Percentiles rank a stretch among this genome's conserved stretches.
Conservation (phyloP, 805 yeast genomes). For the Myxozyma neotropica region DNA sequence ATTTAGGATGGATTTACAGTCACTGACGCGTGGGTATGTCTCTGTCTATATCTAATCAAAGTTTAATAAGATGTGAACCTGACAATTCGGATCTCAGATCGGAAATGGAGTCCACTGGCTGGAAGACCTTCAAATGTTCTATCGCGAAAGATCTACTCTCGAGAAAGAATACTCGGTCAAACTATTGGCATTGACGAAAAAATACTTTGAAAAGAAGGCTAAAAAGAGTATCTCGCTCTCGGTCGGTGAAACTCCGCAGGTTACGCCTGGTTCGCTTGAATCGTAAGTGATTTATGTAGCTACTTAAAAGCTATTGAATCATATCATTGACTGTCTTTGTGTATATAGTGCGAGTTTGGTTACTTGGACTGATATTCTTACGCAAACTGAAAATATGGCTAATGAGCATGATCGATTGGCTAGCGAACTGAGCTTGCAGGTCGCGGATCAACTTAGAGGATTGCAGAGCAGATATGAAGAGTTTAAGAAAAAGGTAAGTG, state of each 20-base stretch:
- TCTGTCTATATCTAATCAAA: too few relatives aligned
- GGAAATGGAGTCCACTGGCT: slow-evolving; percentile 73
- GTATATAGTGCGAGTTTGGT: slow-evolving; percentile 67
- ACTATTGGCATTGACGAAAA: slow-evolving; percentile 63
- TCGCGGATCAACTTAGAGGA: slow-evolving; percentile 62
- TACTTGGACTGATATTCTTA: slow-evolving; percentile 85
- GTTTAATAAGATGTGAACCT: background rate
- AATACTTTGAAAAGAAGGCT: slow-evolving; percentile 76
- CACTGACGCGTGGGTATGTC: slow-evolving; percentile 72
- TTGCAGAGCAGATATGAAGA: slow-evolving; percentile 57
- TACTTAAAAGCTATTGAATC: background rate
- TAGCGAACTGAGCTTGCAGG: slow-evolving; percentile 58
- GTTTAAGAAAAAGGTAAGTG: slow-evolving; percentile 46
- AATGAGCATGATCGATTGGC: slow-evolving; percentile 64
- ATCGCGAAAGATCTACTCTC: slow-evolving; percentile 75
- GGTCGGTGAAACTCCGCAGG: slow-evolving; percentile 88
- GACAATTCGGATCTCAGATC: slow-evolving; percentile 32
- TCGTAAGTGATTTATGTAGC: slow-evolving; percentile 15
- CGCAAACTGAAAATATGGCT: slow-evolving; percentile 80
- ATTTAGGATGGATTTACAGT: slow-evolving; percentile 70
- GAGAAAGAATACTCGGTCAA: slow-evolving; percentile 82
- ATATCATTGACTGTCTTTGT: background rate
- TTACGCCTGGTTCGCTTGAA: slow-evolving; percentile 95
- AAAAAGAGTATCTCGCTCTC: slow-evolving; percentile 64
- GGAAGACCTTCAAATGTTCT: slow-evolving; percentile 76